Percentiles rank a stretch among this genome's conserved stretches.
Evolutionary conservation across 1,284 basidiomycete species (phyloP).

Genomic region (Heliocybe sulcata): DNA sequence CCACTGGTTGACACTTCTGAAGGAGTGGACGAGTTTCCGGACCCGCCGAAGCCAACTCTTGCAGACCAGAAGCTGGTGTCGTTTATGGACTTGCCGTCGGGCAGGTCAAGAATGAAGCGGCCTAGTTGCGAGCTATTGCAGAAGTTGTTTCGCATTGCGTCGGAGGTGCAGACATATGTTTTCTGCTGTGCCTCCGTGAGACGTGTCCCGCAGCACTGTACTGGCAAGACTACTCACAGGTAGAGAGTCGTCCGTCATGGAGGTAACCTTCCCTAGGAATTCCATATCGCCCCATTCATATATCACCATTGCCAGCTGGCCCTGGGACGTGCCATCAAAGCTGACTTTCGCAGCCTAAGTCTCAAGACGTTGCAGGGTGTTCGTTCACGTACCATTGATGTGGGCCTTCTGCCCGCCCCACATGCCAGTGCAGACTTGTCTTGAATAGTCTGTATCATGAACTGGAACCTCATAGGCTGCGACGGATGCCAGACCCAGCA

Average conservation of each 20-base stretch:
- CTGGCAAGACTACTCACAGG: constrained; percentile 46
- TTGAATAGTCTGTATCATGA: constrained; percentile 68
- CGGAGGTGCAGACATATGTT: constrained; percentile 87
- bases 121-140: constrained; percentile 72
- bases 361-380: constrained; percentile 2
- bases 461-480: constrained; percentile 58
- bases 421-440: constrained; percentile 95
- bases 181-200: constrained; percentile 47
- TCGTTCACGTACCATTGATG: constrained; percentile 67
- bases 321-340: constrained; percentile 75
- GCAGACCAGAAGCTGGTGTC: constrained; percentile 79
- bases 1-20: constrained; percentile 20
- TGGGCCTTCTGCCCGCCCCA: constrained; percentile 75
- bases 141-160: constrained; percentile 60
- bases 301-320: constrained; percentile 90
- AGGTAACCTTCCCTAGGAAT: constrained; percentile 74
- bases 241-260: constrained; percentile 44
- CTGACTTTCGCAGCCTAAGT: constrained; percentile 46
- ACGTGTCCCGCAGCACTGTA: neutral
- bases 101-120: constrained; percentile 76
- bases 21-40: constrained; percentile 7
- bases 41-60: constrained; percentile 42
- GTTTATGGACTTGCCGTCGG: constrained; percentile 49
- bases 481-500: constrained; percentile 16
- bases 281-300: constrained; percentile 91